phyloP scores from a whole-genome alignment of 306 rosid species.

The Malus domestica region ASM211411v1 NC_041802.1:4401001-4401500 shows the following conservation, averaged over 20 bases:
- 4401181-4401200: conserved; percentile 58
- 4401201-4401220: conserved; percentile 56
- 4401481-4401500: conserved; percentile 15
- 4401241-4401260: conserved; percentile 69
- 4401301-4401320: conserved; percentile 56
- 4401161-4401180: conserved; percentile 88
- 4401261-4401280: conserved; percentile 50
- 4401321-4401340: conserved; percentile 17
- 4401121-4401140: conserved; percentile 83
- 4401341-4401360: conserved; percentile 75
- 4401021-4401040: conserved; percentile 66
- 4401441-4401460: background rate
- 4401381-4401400: conserved; percentile 48
- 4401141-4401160: conserved; percentile 85
- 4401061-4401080: conserved; percentile 44
- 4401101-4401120: conserved; percentile 68
- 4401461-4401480: background rate
- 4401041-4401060: conserved; percentile 64
- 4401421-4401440: conserved; percentile 13
- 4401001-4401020: conserved; percentile 41
- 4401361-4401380: conserved; percentile 63
- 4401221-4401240: conserved; percentile 84
- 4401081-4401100: background rate
- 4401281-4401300: conserved; percentile 36
- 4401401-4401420: background rate